Evolutionary conservation across 2,329 filamentous ascomycete species (phyloP), one percentile per base, ranked within the genome.

Genomic region (Davidsoniella eucalypti): DNA sequence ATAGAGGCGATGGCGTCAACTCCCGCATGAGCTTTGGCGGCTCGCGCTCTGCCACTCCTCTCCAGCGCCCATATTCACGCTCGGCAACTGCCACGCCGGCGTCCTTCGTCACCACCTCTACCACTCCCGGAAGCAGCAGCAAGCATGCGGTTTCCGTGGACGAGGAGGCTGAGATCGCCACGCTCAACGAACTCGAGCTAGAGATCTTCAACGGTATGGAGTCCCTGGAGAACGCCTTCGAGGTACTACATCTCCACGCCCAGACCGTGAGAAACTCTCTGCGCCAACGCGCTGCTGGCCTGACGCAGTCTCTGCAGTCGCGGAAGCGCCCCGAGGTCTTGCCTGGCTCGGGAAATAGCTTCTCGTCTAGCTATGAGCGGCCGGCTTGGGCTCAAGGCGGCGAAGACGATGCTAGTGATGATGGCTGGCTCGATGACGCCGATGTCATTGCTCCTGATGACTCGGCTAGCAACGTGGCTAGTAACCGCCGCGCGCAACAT

Each of bases 131-230:
- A 5, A 57, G 61, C 9, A 64, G 66, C 3, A 68, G 62, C 51
- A 67, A 73, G 12, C 71, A 75, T 40, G 70, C 78, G 2, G 88
- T 96, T 3, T 88, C 87, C 3, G 77, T 94, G 52, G 90, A 95
- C 61, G 90, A 96, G 63, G 90, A 96, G 60, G 86, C 85, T 49
- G 90, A 95, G 63, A 88, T 95, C 58, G 84, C 84, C 0, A 84
- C 85, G 1, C 73, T 95, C 5, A 87, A 87, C 6, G 90, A 95
- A 65, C 80, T 95, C 38, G 90, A 96, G 65, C 79, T 87, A 5
- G 87, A 94, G 60, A 94, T 96, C 52, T 95, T 90, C 65, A 74
- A 79, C 33, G 86, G 88, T 54, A 96, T 96, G 90, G 90, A 96
- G 65, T 80, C 80, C 0, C 74, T 96, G 21, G 90, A 96, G 64